These are phyloP conservation scores for Penicillium verhagenii DNA, from an alignment of 495 filamentous ascomycete species.

Conservation along the genomic window DNA sequence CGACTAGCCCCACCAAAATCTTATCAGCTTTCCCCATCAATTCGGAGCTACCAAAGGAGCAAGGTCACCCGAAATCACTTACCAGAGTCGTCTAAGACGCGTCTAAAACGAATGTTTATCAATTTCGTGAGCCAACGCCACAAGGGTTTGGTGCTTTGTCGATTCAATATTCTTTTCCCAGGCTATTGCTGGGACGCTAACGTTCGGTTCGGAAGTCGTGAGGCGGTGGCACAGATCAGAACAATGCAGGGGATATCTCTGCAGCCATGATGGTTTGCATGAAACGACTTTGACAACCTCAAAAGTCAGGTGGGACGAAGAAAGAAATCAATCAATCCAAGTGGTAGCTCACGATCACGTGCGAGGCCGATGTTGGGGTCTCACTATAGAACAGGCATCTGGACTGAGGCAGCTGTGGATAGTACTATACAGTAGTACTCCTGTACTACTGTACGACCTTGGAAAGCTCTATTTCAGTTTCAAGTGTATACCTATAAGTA, in stretches of 20 bases:
- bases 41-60: neutral
- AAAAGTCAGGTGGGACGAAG: neutral
- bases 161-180: constrained; percentile 7
- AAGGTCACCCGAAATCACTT: neutral
- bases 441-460: too few species aligned
- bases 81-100: neutral
- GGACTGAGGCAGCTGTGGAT: too few species aligned
- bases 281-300: neutral
- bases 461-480: neutral
- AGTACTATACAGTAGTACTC: too few species aligned
- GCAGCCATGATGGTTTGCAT: neutral
- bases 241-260: neutral
- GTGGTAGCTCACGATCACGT: neutral
- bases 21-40: constrained; percentile 19
- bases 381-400: too few species aligned
- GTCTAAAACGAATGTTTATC: neutral
- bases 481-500: neutral
- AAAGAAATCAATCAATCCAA: neutral
- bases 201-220: constrained; percentile 30
- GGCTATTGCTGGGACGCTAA: constrained; percentile 12
- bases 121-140: constrained; percentile 1
- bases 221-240: constrained; percentile 24
- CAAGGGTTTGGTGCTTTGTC: constrained; percentile 13
- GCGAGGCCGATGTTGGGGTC: too few species aligned
- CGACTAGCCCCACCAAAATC: constrained; percentile 24